Base-by-base conservation (phyloP, 2,329 filamentous ascomycete species). In the Karstenula rhodostoma region DNA sequence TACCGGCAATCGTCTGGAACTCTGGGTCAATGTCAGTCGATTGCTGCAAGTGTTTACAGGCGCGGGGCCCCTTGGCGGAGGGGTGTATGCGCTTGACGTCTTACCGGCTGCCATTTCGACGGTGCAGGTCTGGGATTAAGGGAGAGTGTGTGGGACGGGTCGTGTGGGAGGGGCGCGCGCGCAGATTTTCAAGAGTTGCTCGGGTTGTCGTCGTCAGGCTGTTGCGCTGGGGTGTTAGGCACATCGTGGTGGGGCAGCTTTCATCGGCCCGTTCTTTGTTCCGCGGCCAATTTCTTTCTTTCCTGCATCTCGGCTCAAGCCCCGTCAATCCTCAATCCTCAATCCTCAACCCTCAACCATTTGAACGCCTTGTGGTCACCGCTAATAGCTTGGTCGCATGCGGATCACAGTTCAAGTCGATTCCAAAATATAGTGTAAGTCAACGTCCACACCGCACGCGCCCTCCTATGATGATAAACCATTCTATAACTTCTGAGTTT, bases 401-500 rank as follows among this genome's bases (percentile, higher is more conserved):
- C 52, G 57, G 50, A 42, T 35, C 33, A 23, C 3, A 7, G 5
- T 7, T 35, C 10, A 15, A 19, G 3, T 5, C n/a, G 17, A 23
- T 15, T 15, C 13, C 3, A 5, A 10, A 44, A 42, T 23, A 22
- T 43, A 51, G 55, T 54, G 72, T 75, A 72, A 71, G 72, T 62
- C 54, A 25, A 35, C 17, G 9, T 49, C 19, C n/a, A 48, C 46
- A 8, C 53, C 40, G 40, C 32, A 13, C 12, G 50, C 12, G 22
- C 19, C 46, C 61, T 67, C 61, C 60, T 44, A 72, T 77, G 73
- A 77, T 77, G 73, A 76, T 75, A 56, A 50, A 66, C 40, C 51
- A 63, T 65, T 67, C 61, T 56, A 68, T 71, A 72, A 74, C 70
- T 74, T 73, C 74, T 67, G 73, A 77, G 73, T 56, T 72, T 50